Base-by-base conservation (phyloP, 1,284 basidiomycete genomes). In the Cerioporus squamosus region DNA sequence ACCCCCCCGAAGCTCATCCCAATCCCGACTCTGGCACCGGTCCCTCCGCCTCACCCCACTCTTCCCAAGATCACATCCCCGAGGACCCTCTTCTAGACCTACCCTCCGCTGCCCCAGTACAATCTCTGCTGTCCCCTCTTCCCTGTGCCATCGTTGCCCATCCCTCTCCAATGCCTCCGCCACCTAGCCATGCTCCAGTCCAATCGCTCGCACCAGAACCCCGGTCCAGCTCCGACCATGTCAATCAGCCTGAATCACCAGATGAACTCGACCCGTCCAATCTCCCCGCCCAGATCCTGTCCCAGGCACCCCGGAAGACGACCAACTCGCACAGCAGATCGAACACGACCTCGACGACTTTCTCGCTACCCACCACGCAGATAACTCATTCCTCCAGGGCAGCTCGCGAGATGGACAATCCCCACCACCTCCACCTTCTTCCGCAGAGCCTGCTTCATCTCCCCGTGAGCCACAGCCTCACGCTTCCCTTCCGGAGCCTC, bases 311-410 rank as follows among this genome's bases (percentile, higher is more conserved):
- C 29, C 29, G 5, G 49, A 44, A 22, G 40, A 53, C 8, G 56
- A 59, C 7, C 49, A 48, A 12, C 33, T 36, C 29, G 48, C 47
- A n/a, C 29, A 42, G 4, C 53, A 61, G 36, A 65, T 65, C 42
- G 59, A 67, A 39, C 60, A 55, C 33, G 61, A 67, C 26, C 54
- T 62, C 45, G 55, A 57, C 23, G 64, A 63, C 42, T 59, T 67
- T 49, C 58, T 63, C 23, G 38, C 53, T 23, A 52, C 58, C 48
- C 43, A n/a, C n/a, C 53, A 39, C 6, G 23, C 38, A 20, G 58
- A 60, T 18, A 54, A 31, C 17, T 8, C 47, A 7, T 64, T 64
- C 42, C 49, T 59, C 38, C 44, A 64, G 51, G 62, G 62, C 31
- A 64, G 62, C 49, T 64, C 63, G 42, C 57, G 55, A 31, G 63